Evolutionary conservation across 1,284 basidiomycete genomes (phyloP).

Genomic region (Grifola frondosa): DNA sequence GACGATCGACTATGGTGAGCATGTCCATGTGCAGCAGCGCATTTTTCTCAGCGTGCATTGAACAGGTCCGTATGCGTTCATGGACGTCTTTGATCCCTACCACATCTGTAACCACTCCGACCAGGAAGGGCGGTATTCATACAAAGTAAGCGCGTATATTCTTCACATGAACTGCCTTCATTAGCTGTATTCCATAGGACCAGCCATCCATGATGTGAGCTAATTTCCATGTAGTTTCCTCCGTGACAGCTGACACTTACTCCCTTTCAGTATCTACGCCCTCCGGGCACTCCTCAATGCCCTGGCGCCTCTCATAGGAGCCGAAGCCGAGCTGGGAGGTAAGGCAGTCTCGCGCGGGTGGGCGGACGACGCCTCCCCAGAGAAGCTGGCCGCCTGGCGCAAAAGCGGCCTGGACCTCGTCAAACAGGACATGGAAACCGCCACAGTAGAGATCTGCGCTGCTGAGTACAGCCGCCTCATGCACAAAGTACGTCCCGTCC

Average conservation of each 20-base stretch:
- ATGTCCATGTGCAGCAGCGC: not conserved
- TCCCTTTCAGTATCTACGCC: slow-evolving; percentile 78
- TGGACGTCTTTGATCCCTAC: slow-evolving; percentile 83
- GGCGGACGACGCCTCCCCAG: slow-evolving; percentile 53
- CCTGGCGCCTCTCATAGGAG: slow-evolving; percentile 81
- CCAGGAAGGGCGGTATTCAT: slow-evolving; percentile 83
- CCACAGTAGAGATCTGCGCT: slow-evolving; percentile 55
- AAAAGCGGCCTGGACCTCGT: slow-evolving; percentile 50
- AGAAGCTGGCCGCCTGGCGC: slow-evolving; percentile 64
- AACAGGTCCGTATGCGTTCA: slow-evolving; percentile 90
- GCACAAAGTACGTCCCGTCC: slow-evolving; percentile 53
- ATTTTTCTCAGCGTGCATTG: slow-evolving; percentile 2
- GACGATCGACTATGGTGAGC: slow-evolving; percentile 86
- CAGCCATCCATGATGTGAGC: slow-evolving; percentile 43
- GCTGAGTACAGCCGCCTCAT: slow-evolving; percentile 65
- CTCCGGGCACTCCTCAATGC: slow-evolving; percentile 73
- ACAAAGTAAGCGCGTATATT: slow-evolving; percentile 51
- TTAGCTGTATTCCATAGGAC: slow-evolving; percentile 19
- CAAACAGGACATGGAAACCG: slow-evolving; percentile 57
- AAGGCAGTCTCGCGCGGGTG: slow-evolving; percentile 61
- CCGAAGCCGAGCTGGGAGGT: slow-evolving; percentile 57
- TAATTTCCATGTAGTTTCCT: slow-evolving; percentile 54
- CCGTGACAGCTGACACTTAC: too few relatives aligned
- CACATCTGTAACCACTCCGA: slow-evolving; percentile 97
- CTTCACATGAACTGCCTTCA: slow-evolving; percentile 16